Base-by-base conservation (phyloP, 495 filamentous ascomycete species). In the Letharia columbiana region DNA sequence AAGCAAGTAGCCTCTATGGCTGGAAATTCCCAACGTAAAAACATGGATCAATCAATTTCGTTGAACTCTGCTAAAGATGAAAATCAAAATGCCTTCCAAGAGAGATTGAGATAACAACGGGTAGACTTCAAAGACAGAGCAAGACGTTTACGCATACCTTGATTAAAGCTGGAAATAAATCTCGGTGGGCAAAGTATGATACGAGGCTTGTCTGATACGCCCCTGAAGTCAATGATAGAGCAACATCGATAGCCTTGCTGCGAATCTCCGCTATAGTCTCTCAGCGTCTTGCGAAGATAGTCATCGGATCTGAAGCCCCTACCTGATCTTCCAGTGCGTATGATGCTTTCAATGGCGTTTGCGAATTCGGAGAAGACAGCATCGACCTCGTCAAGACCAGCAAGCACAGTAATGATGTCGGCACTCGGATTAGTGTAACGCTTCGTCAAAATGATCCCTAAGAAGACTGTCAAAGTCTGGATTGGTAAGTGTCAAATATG, bases 351-450 rank as follows among this genome's bases (percentile, higher is more conserved):
- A 60, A 98, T 77, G 28, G 87, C 82, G 23, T 84, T 83, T 45
- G 96, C 94, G 75, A 98, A 95, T 57, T 96, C 89, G 28, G 89
- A 85, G 73, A 97, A 92, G 61, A 92, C 83, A 17, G 81, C 80
- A 75, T 98, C 94, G 41, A 95, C 88, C 68, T 91, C 81, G 76
- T 96, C 86, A 50, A 98, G 82, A 10, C 94, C 95, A 9, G 93
- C 90, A 60, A 98, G 78, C 13, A 96, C 82, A 44, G 87, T 85
- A 72, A 98, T 96, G 70, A 96, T 90, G 75, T 98, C 94, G 50
- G 92, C 92, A 74, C 91, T 96, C 28, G 92, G 89, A 70, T 97
- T 98, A 45, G 91, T 95, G 75, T 97, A 98, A 72, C 88, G 91
- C 76, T 97, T 98, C 59, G 82, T 82, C 71, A 98, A 79, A 23